Percentiles rank a stretch among this genome's conserved stretches.
These are phyloP conservation scores for Hymenotorrendiella dingleyae DNA, from an alignment of 2,329 filamentous ascomycete genomes.

Conservation along the genomic window DNA sequence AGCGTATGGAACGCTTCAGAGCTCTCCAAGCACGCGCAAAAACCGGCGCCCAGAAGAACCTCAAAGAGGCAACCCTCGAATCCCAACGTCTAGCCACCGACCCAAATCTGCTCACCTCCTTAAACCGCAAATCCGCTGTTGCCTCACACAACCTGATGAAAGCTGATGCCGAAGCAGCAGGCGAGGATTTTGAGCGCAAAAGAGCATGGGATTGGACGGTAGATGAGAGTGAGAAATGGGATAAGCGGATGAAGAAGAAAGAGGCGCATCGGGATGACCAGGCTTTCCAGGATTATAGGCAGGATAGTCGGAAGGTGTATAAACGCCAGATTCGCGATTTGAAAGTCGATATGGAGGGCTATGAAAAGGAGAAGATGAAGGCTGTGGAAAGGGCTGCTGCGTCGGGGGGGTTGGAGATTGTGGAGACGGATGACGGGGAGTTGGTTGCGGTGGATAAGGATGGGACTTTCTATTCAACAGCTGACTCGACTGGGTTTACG, in stretches of 20 bases:
- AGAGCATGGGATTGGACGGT: constrained; percentile 98
- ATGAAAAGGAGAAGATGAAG: constrained; percentile 78
- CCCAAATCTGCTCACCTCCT: constrained; percentile 65
- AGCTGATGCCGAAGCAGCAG: constrained; percentile 76
- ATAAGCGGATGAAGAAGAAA: constrained; percentile 84
- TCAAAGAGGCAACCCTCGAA: constrained; percentile 79
- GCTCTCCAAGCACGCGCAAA: constrained; percentile 78
- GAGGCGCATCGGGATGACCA: constrained; percentile 74
- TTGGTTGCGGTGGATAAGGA: constrained; percentile 89
- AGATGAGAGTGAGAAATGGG: constrained; percentile 92
- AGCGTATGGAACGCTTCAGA: constrained; percentile 78
- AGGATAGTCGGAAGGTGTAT: constrained; percentile 88
- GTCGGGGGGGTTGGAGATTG: constrained; percentile 80
- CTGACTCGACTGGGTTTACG: constrained; percentile 73
- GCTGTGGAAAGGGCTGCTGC: constrained; percentile 81
- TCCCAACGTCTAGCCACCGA: constrained; percentile 74
- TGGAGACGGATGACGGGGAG: constrained; percentile 93
- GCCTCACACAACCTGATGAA: constrained; percentile 91
- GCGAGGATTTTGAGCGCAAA: constrained; percentile 94
- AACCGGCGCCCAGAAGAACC: constrained; percentile 64
- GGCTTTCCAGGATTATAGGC: constrained; percentile 81
- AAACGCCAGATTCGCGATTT: constrained; percentile 81
- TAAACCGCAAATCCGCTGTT: constrained; percentile 82
- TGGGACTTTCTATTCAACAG: constrained; percentile 84
- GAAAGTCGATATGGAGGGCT: constrained; percentile 71